Evolutionary conservation across 2,329 filamentous ascomycete species (phyloP).

Genomic region (Alternaria sp.): DNA sequence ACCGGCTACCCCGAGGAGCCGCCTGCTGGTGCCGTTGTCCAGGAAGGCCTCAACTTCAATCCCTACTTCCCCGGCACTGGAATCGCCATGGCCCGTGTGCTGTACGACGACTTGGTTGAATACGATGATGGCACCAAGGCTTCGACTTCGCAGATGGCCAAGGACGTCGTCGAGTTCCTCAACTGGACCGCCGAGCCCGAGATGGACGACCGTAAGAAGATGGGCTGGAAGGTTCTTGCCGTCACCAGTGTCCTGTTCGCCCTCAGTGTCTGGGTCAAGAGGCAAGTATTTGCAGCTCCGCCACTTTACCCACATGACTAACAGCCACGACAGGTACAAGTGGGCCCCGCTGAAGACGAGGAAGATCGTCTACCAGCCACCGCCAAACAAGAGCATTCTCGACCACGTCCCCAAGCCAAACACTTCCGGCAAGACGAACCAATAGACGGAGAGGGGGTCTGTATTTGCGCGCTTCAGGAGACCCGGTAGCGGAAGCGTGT

Average conservation of each 20-base stretch:
- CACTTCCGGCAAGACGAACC: slow-evolving; percentile 42
- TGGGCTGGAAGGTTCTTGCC: slow-evolving; percentile 95
- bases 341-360: slow-evolving; percentile 96
- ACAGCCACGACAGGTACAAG: slow-evolving; percentile 72
- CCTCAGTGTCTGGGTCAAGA: slow-evolving; percentile 95
- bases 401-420: slow-evolving; percentile 42
- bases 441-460: slow-evolving; percentile 27
- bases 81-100: slow-evolving; percentile 98
- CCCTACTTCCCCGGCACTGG: slow-evolving; percentile 99
- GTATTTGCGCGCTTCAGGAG: slow-evolving; percentile 26
- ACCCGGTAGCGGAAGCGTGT: slow-evolving; percentile 37
- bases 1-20: slow-evolving; percentile 98
- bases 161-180: slow-evolving; percentile 98
- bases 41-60: slow-evolving; percentile 97
- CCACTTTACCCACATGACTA: slow-evolving; percentile 21
- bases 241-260: slow-evolving; percentile 81
- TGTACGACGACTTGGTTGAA: slow-evolving; percentile 96
- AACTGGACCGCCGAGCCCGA: slow-evolving; percentile 99
- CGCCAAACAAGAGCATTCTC: slow-evolving; percentile 49
- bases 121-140: slow-evolving; percentile 97
- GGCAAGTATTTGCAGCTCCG: slow-evolving; percentile 53
- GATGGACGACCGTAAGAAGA: slow-evolving; percentile 99
- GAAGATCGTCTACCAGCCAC: slow-evolving; percentile 88
- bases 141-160: slow-evolving; percentile 98
- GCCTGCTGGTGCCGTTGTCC: slow-evolving; percentile 84